phyloP scores from a whole-genome alignment of 2,329 filamentous ascomycete genomes.

The Whalleya microplaca region DNA sequence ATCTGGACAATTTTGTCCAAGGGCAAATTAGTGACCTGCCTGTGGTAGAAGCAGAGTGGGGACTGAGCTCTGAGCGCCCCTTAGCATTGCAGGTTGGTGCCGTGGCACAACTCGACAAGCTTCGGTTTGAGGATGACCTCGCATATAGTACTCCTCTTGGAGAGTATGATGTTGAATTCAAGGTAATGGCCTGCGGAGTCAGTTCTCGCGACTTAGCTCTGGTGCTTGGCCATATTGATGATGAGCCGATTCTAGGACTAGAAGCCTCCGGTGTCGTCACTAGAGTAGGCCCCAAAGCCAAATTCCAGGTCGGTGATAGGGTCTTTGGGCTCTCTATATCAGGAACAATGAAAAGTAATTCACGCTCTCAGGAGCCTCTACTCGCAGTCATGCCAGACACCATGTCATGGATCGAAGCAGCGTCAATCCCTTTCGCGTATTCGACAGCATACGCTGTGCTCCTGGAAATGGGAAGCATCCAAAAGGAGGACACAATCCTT shows the following conservation, averaged over 20 bases:
- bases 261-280: constrained; percentile 30
- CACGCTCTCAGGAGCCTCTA: constrained; percentile 19
- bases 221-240: constrained; percentile 14
- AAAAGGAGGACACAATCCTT: constrained; percentile 20
- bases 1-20: constrained; percentile 23
- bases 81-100: constrained; percentile 17
- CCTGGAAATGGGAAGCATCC: constrained; percentile 23
- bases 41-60: constrained; percentile 3
- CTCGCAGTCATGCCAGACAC: constrained; percentile 21
- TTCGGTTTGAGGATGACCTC: constrained; percentile 27
- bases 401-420: constrained; percentile 24
- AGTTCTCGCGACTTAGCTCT: constrained; percentile 22
- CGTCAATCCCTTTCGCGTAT: constrained; percentile 28
- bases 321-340: constrained; percentile 29
- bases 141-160: constrained; percentile 9
- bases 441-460: constrained; percentile 28
- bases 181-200: constrained; percentile 23
- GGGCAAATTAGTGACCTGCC: constrained; percentile 4
- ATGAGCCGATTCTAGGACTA: constrained; percentile 8
- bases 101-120: constrained; percentile 23
- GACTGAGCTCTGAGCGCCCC: not conserved
- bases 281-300: constrained; percentile 15
- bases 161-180: constrained; percentile 29
- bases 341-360: constrained; percentile 28
- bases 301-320: constrained; percentile 22